Base-by-base conservation (phyloP, 2,329 filamentous ascomycete species). In the Orbilia javanica region DNA sequence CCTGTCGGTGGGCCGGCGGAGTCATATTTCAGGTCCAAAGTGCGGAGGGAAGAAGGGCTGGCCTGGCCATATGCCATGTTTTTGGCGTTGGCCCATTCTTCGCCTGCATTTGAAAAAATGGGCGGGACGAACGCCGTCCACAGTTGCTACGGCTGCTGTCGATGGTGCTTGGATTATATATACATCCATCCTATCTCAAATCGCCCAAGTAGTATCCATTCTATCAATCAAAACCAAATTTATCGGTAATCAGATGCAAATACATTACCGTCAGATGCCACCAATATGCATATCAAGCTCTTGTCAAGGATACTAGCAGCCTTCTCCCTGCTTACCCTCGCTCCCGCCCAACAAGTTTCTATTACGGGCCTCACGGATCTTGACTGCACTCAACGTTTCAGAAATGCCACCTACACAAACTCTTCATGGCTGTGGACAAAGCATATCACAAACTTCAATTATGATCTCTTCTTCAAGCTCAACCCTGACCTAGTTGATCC, bases 401-500 rank as follows among this genome's bases (percentile, higher is more conserved):
- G 53, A 44, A 71, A 71, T 27, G 25, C 31, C 5, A 72, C 74
- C 18, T 67, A 53, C 67, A 71, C 68, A 15, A 20, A 71, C n/a
- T 71, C 66, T 7, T 50, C 60, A 5, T 78, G 74, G 74, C 31
- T 71, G 34, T 78, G 74, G 74, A 67, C 22, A 42, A 42, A 25
- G 3, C 31, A 57, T 15, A 72, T 78, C 22, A 42, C 53, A 31
- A 78, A 78, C n/a, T 78, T 78, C 60, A 29, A 78, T 42, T 71
- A 78, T n/a, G 68, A 25, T 1, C 60, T 67, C 44, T 78, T 72
- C 60, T 71, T 62, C 42, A 44, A 27, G 2, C 53, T 71, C 8
- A 66, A 72, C 22, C 53, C 52, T 2, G 29, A 46, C 7, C n/a
- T 78, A 2, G 39, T 52, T 25, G 27, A 63, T n/a, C 25, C 50